Conservation (phyloP, 169 alveolate species). For the Miamiensis avidus region DNA sequence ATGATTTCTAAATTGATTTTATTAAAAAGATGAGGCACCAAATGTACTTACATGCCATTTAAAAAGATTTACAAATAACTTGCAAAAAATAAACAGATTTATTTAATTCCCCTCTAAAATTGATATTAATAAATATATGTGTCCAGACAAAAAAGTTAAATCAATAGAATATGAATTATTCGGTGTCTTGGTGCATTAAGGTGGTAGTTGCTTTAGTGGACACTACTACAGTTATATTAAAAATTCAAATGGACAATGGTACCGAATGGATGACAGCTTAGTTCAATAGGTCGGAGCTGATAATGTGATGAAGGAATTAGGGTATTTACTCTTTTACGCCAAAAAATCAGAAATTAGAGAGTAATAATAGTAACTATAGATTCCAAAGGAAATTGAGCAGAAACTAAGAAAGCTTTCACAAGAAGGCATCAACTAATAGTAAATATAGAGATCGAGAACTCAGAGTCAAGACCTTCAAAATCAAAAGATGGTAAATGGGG, state of each 20-base stretch:
- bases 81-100: constrained; percentile 7
- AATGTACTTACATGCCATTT: constrained; percentile 11
- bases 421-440: too few species aligned
- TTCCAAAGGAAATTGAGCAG: too few species aligned
- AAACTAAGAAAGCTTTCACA: too few species aligned
- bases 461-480: too few species aligned
- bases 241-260: constrained; percentile 19
- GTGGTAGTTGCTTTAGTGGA: constrained; percentile 3
- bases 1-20: not conserved
- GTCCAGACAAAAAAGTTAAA: not conserved
- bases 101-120: constrained; percentile 12
- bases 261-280: constrained; percentile 14
- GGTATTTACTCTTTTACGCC: constrained; percentile 3
- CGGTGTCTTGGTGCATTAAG: constrained; percentile 15
- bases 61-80: constrained; percentile 13
- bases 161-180: constrained; percentile 4
- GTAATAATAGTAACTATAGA: too few species aligned
- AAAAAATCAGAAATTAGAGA: too few species aligned
- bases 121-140: not conserved
- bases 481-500: too few species aligned
- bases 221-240: constrained; percentile 21
- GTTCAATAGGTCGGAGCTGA: not conserved
- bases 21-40: constrained; percentile 5
- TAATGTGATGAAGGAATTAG: not conserved
- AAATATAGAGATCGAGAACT: too few species aligned